Base-by-base conservation (phyloP, 148 eudicot species). In the Dysphania ambrosioides region DNA sequence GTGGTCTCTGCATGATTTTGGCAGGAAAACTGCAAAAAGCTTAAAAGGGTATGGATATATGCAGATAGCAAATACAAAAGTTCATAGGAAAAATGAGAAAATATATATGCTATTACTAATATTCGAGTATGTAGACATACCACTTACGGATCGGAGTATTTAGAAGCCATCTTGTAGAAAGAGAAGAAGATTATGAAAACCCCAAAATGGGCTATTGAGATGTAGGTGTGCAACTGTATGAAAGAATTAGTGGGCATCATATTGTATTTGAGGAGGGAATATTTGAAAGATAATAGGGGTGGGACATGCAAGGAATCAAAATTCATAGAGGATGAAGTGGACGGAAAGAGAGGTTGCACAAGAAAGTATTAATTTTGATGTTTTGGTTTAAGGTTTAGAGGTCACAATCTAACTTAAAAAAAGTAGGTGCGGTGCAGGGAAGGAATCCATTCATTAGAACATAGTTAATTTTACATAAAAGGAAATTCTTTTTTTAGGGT, bases 281-380 rank as follows among this genome's bases (percentile, higher is more conserved):
- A 88, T 90, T 79, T 85, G 75, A 85, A 89, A 83, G 89, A 72
- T 60, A 36, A 73, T 77, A 83, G 85, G 27, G 77, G 92, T 88
- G 89, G 90, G 93, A 60, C 88, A 84, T 86, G 87, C 38, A 89
- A 86, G 82, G 97, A 87, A 91, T 91, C 79, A 75, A 79, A 85
- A 82, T 64, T 64, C 56, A 70, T 69, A 40, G 82, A 75, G 29
- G 78, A 72, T 80, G 70, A 66, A 63, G 69, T 36, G 67, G 68
- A 42, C 53, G 68, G 62, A 65, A 69, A 74, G 56, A 42, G 70
- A 73, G 34, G 47, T 40, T 24, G 36, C 34, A 71, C 60, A 72
- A 59, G 73, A 62, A 73, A 73, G 71, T 68, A 36, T 58, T 71
- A 72, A 51, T 7, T 61, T 68, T 72, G 34, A 29, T 59, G 19